Evolutionary conservation across 257 asterid species (phyloP), one percentile per base, ranked within the genome.

Genomic region (Lavandula angustifolia): DNA sequence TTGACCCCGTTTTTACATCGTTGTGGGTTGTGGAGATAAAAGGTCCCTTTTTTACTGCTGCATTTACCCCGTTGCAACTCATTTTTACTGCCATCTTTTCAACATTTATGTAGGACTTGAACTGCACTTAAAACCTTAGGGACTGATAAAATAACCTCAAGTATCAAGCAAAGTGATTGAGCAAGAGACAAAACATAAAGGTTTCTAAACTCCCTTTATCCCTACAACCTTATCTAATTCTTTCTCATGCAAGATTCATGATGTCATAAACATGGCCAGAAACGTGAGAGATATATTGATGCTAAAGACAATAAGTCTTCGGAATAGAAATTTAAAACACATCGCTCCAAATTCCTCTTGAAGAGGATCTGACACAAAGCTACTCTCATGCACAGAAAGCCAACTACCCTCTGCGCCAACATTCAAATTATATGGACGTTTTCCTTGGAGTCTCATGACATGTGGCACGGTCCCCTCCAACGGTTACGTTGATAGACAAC

Each of bases 61-160:
- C 76, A 62, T 84, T 80, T 70, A 84, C 81, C 50, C 89, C 89
- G 2, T 14, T 84, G 12, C 66, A 75, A 54, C 86, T 84, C 1
- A 59, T 84, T 46, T 54, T 80, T 46, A 81, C 89, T 14, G 85
- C 76, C 17, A 64, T 78, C 48, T 35, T 76, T 22, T 80, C 87
- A 7, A 75, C 84, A 9, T 35, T 84, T 35, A n/a, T 76, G 1
- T 84, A 81, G 84, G 74, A 17, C 65, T 60, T 60, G 53, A 60
- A 60, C 52, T 42, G 41, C 65, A 60, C 52, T 60, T 60, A 18
- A 60, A 60, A 18, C 41, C 38, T 34, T 16, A 4, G 46, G 63
- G 63, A 57, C 48, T 33, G 35, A 35, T 57, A 38, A 17, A 37
- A 58, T 16, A 38, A 58, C 64, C 65, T 41, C 44, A 41, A 60